Base-by-base conservation (phyloP, 1,139 yeast species). In the Casaregolazyma lundiana region DNA sequence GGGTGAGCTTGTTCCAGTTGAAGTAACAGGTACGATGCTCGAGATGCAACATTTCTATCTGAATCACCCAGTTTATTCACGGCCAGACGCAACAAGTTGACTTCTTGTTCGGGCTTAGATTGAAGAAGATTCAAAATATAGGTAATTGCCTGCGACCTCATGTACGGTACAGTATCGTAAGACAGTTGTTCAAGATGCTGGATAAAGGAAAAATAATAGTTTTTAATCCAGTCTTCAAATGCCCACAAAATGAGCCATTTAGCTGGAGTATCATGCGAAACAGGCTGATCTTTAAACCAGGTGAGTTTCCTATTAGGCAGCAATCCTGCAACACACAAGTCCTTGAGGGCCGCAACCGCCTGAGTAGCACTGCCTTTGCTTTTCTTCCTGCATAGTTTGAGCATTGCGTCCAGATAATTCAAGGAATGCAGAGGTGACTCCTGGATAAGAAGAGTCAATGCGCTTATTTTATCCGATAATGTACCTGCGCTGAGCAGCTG, bases 91-190 rank as follows among this genome's bases (percentile, higher is more conserved):
- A 92, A 73, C 55, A 94, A 72, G 64, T 94, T 92, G 43, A 84
- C 95, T 67, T 92, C 99, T 70, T 94, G 98, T 69, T 92, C 99
- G 2, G 99, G 97, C 64, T 90, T 92, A 13, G 84, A 75, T 55
- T 80, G 81, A 51, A 92, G 70, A 39, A 92, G 72, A 51, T 87
- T 95, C 56, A 90, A 85, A 37, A 90, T 76, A 61, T 87, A 92
- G 41, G 77, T 72, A 34, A 89, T 76, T 35, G 86, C 80, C 53
- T 80, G 86, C 73, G 84, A 76, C 64, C 96, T 80, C 37, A 92
- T 95, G 61, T 86, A 94, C 48, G 84, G 79, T 58, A 92, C 89
- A n/a, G 97, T 86, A 65, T 92, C 98, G 61, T 88, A 96, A 19
- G 88, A 77, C 46, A 92, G 73, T 48, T 69, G 52, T 66, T 89